Evolutionary conservation across 805 yeast species (phyloP), one percentile per base, ranked within the genome.

Genomic region (Lachancea fermentati): DNA sequence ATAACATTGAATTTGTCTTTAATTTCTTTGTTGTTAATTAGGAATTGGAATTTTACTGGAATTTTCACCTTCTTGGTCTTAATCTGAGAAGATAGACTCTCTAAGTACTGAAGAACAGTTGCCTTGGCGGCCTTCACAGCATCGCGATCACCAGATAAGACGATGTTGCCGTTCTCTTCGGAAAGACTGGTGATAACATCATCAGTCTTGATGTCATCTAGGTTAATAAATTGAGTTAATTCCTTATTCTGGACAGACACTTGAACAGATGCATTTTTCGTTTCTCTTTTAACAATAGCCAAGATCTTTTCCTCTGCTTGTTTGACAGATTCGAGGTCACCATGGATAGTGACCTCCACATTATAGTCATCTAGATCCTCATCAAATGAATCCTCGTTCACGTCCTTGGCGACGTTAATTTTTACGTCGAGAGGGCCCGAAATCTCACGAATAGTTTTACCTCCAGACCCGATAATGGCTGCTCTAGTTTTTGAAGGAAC

Each of bases 381-480:
- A 41, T 69, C 76, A 28, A 58, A 69, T 30, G 71, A 65, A 32
- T 60, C 63, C 19, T 63, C 62, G 19, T 57, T 57, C 13, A 49
- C 49, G 22, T 54, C 58, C 44, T 53, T 55, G n/a, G 57, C 55
- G 38, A 60, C 67, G 37, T 79, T 82, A 53, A 89, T 79, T 52
- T 85, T 85, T 50, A 89, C 77, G 50, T 72, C 83, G 36, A 77
- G 81, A 36, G 85, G 74, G 39, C 74, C 82, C 36, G 84, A 72
- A 48, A 89, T 85, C 43, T 93, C 89, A 60, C 79, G 85, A 63
- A 89, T 76, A 45, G 72, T 81, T 52, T 73, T 75, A 59, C 97
- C 97, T 59, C 81, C 85, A 32, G 89, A 73, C 44, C 97, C 97
- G 64, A 89, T 89, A 43, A 89, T 76, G 36, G 76, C 74, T 5